Base-by-base conservation (phyloP, 2,329 filamentous ascomycete species). In the Lecanicillium sp. region DNA sequence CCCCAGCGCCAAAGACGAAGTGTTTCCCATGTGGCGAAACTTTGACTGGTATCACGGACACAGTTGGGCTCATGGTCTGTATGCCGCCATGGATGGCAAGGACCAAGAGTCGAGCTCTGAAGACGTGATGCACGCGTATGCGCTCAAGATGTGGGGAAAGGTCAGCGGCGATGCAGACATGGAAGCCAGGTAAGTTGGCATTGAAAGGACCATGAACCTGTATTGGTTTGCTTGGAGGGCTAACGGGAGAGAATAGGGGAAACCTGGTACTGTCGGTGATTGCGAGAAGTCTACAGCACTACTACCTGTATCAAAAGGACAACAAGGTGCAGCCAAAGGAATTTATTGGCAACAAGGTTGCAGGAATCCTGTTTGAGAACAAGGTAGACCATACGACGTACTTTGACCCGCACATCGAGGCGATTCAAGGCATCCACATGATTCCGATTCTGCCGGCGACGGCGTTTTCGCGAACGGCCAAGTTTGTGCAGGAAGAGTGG, bases 31-130 rank as follows among this genome's bases (percentile, higher is more conserved):
- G 48, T 89, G 75, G 44, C 77, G 92, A 35, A 77, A 70, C 41
- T 96, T 95, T 54, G 92, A 96, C 61, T 95, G 87, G 86, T 96
- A 81, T 58, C 80, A 94, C 53, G 92, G 90, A 2, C 92, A 96
- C 68, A 88, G 83, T 42, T 95, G 90, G 87, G 90, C 90, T 3
- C 87, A 86, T 40, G 85, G 85, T 1, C 62, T 90, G 5, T 85
- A 78, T 51, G 75, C 83, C 45, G 70, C 74, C 28, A 67, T 65
- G 40, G 83, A 90, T 56, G 85, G 85, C 44, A 89, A 89, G 63
- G 78, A 90, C 56, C 75, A 89, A 62, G 92, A 96, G 58, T 92
- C 85, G 20, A 86, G 83, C 33, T 90, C 85, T 1, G 90, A 96
- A 62, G 92, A 96, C 59, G 78, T 80, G 46, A 88, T 95, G 78